A percentile compares a stretch with the other conserved stretches of the same genome.
phyloP scores from a whole-genome alignment of 2,329 filamentous ascomycete species.

The Ilyonectria destructans region DNA sequence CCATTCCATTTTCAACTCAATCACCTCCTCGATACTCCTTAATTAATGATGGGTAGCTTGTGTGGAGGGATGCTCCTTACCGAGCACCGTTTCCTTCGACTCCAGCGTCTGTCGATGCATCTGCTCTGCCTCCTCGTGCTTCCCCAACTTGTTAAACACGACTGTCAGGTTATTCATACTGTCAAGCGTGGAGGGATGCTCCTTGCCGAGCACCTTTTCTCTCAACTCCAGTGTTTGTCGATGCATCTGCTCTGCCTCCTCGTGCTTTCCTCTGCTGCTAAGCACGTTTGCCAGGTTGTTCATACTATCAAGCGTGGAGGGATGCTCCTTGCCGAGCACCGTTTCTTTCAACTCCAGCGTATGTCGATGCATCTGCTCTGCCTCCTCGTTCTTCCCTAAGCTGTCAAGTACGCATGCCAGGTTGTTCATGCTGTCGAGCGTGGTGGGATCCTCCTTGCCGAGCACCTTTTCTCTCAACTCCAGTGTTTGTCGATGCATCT shows the following conservation, averaged over 20 bases:
- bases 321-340: too few relatives aligned
- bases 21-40: too few relatives aligned
- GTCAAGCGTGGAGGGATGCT: neutral
- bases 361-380: neutral
- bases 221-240: neutral
- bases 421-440: neutral
- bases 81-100: neutral
- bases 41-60: too few relatives aligned
- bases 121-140: neutral
- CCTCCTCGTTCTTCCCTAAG: conserved; percentile 4
- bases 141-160: neutral
- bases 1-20: too few relatives aligned
- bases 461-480: neutral
- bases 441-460: conserved; percentile 4
- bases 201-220: neutral
- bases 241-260: conserved; percentile 33
- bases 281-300: conserved; percentile 20
- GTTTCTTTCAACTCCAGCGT: neutral
- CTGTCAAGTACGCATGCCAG: neutral
- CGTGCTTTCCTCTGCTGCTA: neutral
- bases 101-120: neutral
- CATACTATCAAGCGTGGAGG: too few relatives aligned
- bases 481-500: neutral
- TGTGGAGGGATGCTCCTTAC: too few relatives aligned
- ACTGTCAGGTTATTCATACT: neutral